Evolutionary conservation across 495 filamentous ascomycete genomes (phyloP), one percentile per base, ranked within the genome.

Genomic region (Astrothelium macrocarpum): DNA sequence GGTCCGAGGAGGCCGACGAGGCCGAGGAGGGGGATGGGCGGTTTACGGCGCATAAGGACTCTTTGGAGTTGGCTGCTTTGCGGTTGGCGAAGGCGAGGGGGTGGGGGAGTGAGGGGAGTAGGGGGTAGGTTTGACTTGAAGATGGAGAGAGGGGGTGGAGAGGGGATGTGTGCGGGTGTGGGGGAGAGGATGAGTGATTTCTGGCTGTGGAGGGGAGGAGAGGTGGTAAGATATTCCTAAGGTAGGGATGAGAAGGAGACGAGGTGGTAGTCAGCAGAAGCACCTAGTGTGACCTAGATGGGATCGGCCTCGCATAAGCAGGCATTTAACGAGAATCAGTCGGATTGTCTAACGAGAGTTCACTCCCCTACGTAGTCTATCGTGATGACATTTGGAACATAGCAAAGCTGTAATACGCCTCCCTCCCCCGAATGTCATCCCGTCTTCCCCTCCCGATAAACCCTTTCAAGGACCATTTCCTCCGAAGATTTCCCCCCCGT

Each of bases 11-110:
- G 0, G 12, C 20, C 45, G 45, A 20, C 1, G n/a, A 20, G n/a
- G 45, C 20, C 11, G 45, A 49, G 5, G 45, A 16, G 14, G 45
- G 20, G 20, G 29, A n/a, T 20, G 49, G 23, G 49, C 49, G 29
- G 11, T 56, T 56, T 25, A 56, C 26, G 49, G 49, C 49, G 49
- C 49, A 56, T 16, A 56, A 56, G 49, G 49, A 56, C 20, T 56
- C 49, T 0, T 29, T 56, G 49, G 49, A 56, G 49, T 20, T 56
- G 4, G 49, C 49, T 20, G n/a, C 49, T 20, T 16, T 56, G 49
- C 26, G 49, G 49, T 20, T 56, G 49, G 49, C 49, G 4, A 56
- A 20, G 49, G 49, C 9, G 3, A 14, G 43, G 43, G n/a, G 34
- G 34, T 5, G 34, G 34, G 34, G 43, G 18, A 49, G 43, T 3